A percentile compares a stretch with the other conserved stretches of the same genome.
Conservation (phyloP, 441 rosid species). For the Hura crepitans region DNA sequence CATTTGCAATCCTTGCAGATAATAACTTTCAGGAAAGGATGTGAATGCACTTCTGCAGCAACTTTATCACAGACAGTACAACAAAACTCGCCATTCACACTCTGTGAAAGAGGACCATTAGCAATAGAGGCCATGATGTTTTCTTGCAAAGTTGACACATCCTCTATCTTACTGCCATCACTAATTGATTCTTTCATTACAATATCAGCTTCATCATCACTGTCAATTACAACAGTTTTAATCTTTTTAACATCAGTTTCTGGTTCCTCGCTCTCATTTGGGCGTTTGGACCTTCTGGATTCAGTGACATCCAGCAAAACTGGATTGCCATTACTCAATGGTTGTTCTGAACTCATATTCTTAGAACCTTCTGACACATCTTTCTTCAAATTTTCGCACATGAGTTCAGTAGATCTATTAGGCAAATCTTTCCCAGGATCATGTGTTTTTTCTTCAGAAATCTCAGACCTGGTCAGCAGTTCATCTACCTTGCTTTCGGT, state of each 20-base stretch:
- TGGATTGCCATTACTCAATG: slow-evolving; percentile 37
- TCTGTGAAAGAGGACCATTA: slow-evolving; percentile 32
- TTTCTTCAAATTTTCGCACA: slow-evolving; percentile 29
- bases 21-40: slow-evolving; percentile 84
- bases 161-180: slow-evolving; percentile 26
- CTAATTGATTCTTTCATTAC: slow-evolving; percentile 30
- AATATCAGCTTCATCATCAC: slow-evolving; percentile 46
- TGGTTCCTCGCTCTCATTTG: slow-evolving; percentile 40
- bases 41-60: slow-evolving; percentile 63
- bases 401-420: slow-evolving; percentile 26
- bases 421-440: slow-evolving; percentile 32
- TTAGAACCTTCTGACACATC: slow-evolving; percentile 35
- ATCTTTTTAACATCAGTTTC: slow-evolving; percentile 42
- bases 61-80: slow-evolving; percentile 82
- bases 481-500: slow-evolving; percentile 38
- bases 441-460: slow-evolving; percentile 26
- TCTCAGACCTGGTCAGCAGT: slow-evolving; percentile 27
- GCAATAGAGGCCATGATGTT: slow-evolving; percentile 23
- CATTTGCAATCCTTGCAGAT: slow-evolving; percentile 85
- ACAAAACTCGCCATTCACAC: slow-evolving; percentile 39
- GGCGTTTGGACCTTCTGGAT: slow-evolving; percentile 39
- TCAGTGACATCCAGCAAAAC: slow-evolving; percentile 31
- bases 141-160: slow-evolving; percentile 30
- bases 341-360: slow-evolving; percentile 27
- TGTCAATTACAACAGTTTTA: slow-evolving; percentile 34